Base-by-base conservation (phyloP, 208 protist genomes). In the Wallacemonas sp. region DNA sequence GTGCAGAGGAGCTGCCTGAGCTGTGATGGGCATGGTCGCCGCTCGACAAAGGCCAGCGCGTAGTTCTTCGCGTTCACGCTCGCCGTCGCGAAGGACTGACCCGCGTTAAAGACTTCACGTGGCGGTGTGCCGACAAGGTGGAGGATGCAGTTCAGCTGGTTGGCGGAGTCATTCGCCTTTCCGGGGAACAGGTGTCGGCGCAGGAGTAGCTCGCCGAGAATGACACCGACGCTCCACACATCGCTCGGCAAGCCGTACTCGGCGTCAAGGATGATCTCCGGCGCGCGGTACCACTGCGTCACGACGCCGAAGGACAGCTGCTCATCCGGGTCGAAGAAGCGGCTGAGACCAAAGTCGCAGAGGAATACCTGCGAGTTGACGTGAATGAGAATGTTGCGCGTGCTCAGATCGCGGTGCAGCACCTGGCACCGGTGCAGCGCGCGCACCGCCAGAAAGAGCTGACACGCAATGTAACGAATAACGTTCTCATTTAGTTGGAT, bases 101-200 rank as follows among this genome's bases (percentile, higher is more conserved):
- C 80, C 17, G 59, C 61, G 19, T 91, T 73, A 55, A 96, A 96
- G 36, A 91, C 64, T 6, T 92, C 81, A 12, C 87, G 70, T 32
- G 73, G 91, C 13, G 98, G 98, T 6, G 97, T 99, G 38, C 97
- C 97, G 12, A 99, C 87, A 29, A 95, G 81, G 55, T 83, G 73
- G 36, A 97, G 96, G 27, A 98, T 98, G 46, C 93, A 85, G 50
- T 86, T 87, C 12, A 98, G 80, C 70, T 98, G 93, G 55, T 98
- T 92, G n/a, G 97, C 97, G 1, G 80, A 90, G 71, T 97, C 88
- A 63, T 98, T 97, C 13, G 76, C 73, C 54, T 94, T 95, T 15
- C 95, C 95, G 8, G 93, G 94, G 38, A 98, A 91, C 12, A 98
- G 74, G 53, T 97, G 93, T 2, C 77, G 82, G 17, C 89, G 77